phyloP scores from a whole-genome alignment of 345 rosid species.

The Gossypium raimondii region DNA sequence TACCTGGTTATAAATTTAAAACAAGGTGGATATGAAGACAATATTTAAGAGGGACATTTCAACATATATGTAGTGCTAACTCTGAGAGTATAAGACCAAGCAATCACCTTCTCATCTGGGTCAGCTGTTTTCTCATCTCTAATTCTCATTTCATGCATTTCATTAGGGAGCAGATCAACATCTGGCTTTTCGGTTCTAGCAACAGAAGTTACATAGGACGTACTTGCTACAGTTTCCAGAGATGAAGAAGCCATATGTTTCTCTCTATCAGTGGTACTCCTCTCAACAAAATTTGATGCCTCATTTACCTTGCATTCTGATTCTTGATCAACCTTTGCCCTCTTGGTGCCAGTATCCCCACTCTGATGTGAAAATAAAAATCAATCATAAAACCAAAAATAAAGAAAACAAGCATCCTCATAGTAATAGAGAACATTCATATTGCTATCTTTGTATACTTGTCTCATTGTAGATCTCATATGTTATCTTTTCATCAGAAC shows the following conservation, averaged over 20 bases:
- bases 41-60: background rate
- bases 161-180: constrained; percentile 59
- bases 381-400: background rate
- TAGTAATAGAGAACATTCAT: background rate
- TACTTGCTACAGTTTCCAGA: constrained; percentile 44
- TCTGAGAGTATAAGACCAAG: too few species aligned
- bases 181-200: constrained; percentile 35
- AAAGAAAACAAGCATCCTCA: constrained; percentile 4
- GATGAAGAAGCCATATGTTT: constrained; percentile 57
- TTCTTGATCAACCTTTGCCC: constrained; percentile 72
- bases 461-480: background rate
- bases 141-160: constrained; percentile 55
- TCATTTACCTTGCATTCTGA: constrained; percentile 24
- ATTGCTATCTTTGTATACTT: background rate
- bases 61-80: background rate
- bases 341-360: constrained; percentile 65
- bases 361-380: constrained; percentile 40
- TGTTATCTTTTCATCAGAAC: background rate
- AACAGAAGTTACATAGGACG: constrained; percentile 38
- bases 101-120: constrained; percentile 54
- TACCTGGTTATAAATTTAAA: background rate
- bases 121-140: constrained; percentile 48
- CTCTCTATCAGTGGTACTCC: constrained; percentile 41
- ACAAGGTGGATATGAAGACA: background rate
- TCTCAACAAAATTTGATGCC: constrained; percentile 43